phyloP scores from a whole-genome alignment of 2,329 filamentous ascomycete species.

The Fusarium sp. region DNA sequence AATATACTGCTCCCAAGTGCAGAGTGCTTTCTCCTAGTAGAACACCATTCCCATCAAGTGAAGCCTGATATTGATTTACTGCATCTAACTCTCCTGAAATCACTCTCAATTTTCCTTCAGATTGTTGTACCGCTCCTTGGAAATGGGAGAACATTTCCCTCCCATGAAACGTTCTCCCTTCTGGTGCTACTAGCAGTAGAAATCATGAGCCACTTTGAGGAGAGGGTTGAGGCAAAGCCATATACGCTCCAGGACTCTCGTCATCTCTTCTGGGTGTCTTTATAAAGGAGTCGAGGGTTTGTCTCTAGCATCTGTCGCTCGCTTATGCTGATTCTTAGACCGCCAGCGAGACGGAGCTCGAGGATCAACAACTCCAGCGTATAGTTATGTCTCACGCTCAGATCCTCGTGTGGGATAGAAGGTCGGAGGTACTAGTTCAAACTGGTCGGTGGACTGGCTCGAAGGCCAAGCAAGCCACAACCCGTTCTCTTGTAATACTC shows the following conservation, averaged over 20 bases:
- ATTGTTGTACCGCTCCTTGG: rapidly evolving
- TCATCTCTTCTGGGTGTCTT: background rate
- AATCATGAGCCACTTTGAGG: background rate
- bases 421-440: background rate
- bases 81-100: background rate
- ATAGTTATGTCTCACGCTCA: background rate
- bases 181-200: background rate
- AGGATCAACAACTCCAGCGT: background rate
- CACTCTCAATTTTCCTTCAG: rapidly evolving
- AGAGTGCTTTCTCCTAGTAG: background rate
- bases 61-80: rapidly evolving
- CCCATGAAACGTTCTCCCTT: background rate
- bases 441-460: background rate
- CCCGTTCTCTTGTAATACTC: background rate
- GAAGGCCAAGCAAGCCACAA: background rate
- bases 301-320: background rate
- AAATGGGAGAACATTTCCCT: background rate
- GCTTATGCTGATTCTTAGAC: background rate
- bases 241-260: rapidly evolving
- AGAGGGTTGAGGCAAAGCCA: background rate
- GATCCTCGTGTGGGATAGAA: background rate
- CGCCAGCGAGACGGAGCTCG: background rate
- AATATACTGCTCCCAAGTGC: background rate
- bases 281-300: background rate
- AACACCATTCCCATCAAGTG: rapidly evolving